Conservation (phyloP, 2,329 filamentous ascomycete species). For the Ophiostoma perfectum region DNA sequence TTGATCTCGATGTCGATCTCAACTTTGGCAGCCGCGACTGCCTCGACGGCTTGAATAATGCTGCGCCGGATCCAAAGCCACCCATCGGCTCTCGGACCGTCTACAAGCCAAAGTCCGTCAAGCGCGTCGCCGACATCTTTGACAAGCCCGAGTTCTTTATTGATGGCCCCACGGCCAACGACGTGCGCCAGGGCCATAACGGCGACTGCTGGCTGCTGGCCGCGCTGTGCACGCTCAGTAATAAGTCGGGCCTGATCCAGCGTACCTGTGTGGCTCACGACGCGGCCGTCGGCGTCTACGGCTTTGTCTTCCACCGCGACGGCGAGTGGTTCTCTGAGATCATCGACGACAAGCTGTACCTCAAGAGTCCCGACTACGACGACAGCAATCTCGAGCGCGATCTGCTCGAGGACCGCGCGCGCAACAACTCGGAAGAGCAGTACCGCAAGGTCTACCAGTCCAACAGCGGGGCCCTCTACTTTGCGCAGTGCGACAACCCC, state of each 20-base stretch:
- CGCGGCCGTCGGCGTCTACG: constrained; percentile 71
- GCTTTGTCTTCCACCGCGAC: constrained; percentile 78
- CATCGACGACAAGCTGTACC: constrained; percentile 54
- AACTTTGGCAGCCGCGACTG: constrained; percentile 53
- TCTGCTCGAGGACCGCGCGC: constrained; percentile 42
- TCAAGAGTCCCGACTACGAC: constrained; percentile 57
- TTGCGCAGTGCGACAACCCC: constrained; percentile 61
- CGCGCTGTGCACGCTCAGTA: constrained; percentile 69
- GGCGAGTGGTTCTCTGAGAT: constrained; percentile 64
- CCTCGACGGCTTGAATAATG: constrained; percentile 34
- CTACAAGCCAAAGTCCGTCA: constrained; percentile 51
- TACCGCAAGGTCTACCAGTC: constrained; percentile 61
- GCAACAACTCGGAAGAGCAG: constrained; percentile 50
- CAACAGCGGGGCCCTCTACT: constrained; percentile 63
- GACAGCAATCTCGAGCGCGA: constrained; percentile 48
- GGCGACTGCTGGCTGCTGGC: constrained; percentile 87
- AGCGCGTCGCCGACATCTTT: constrained; percentile 70
- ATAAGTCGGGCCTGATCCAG: constrained; percentile 66
- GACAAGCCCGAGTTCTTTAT: constrained; percentile 71
- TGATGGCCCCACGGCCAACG: constrained; percentile 68
- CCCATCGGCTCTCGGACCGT: background rate
- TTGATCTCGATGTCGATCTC: constrained; percentile 74
- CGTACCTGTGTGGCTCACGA: constrained; percentile 67
- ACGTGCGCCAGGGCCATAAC: constrained; percentile 70
- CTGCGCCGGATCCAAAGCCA: constrained; percentile 13